Evolutionary conservation across 257 asterid species (phyloP).

Genomic region (Linaria vulgaris): DNA sequence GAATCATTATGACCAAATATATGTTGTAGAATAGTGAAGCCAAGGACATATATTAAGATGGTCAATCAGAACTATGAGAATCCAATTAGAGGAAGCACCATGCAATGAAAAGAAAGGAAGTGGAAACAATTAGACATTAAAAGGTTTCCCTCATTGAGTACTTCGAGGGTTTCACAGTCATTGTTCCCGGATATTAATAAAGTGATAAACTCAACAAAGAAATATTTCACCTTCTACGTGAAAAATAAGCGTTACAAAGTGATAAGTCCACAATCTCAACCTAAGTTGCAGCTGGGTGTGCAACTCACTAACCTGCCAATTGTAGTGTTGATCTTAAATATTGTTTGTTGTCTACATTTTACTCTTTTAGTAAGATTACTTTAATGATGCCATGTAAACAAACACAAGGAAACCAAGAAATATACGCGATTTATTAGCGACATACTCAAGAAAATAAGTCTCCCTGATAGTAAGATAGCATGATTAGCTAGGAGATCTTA

Average conservation of each 20-base stretch:
- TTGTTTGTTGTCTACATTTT: no score
- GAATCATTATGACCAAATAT: background rate
- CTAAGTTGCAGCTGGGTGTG: no score
- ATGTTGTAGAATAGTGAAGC: background rate
- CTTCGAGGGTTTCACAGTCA: background rate
- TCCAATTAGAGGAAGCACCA: background rate
- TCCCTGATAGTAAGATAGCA: no score
- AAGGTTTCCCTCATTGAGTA: background rate
- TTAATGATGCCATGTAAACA: no score
- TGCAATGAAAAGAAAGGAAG: background rate
- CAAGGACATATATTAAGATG: background rate
- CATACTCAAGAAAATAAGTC: no score
- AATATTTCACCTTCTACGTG: background rate
- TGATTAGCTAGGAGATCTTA: no score
- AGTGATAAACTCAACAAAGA: background rate
- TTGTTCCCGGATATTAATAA: background rate
- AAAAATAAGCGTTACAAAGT: constrained; percentile 1
- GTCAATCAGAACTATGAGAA: background rate
- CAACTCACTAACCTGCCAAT: no score
- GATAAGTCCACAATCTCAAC: no score
- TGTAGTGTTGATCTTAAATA: no score
- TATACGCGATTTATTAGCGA: no score
- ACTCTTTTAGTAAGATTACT: no score
- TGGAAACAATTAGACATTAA: background rate
- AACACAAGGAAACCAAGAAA: no score